These are phyloP conservation scores for Plantago major DNA, from an alignment of 257 asterid species.

Conservation along the genomic window DNA sequence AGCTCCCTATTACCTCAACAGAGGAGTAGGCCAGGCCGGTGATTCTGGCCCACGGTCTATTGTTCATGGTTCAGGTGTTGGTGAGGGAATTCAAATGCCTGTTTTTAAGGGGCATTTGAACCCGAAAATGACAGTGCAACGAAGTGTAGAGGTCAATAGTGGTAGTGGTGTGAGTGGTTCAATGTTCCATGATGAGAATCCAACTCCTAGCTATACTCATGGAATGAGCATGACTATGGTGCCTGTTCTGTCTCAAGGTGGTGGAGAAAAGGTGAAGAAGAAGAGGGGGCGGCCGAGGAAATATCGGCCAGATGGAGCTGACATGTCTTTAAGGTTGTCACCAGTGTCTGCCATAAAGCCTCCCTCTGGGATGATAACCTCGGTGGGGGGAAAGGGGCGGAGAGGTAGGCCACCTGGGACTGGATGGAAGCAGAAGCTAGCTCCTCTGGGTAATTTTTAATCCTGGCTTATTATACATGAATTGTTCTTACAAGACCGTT, in stretches of 20 bases:
- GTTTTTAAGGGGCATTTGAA: conserved; percentile 44
- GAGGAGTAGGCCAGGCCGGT: conserved; percentile 49
- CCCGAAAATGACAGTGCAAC: conserved; percentile 42
- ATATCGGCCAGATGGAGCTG: conserved; percentile 80
- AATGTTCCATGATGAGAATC: conserved; percentile 58
- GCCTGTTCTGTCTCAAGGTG: conserved; percentile 34
- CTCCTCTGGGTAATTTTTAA: conserved; percentile 80
- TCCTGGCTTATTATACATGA: too few species aligned
- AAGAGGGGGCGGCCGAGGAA: conserved; percentile 96
- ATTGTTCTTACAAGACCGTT: too few species aligned
- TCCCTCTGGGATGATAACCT: conserved; percentile 38
- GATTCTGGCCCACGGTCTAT: conserved; percentile 32
- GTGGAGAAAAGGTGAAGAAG: conserved; percentile 60
- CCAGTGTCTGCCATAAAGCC: conserved; percentile 52
- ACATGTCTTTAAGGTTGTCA: conserved; percentile 66
- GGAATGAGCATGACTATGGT: conserved; percentile 37
- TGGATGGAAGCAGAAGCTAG: conserved; percentile 95
- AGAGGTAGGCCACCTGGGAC: conserved; percentile 91
- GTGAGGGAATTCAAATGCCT: conserved; percentile 34
- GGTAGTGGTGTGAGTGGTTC: conserved; percentile 35
- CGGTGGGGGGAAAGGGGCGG: conserved; percentile 41
- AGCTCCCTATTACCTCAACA: conserved; percentile 57
- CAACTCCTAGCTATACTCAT: conserved; percentile 46
- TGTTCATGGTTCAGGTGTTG: conserved; percentile 28
- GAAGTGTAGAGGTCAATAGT: conserved; percentile 49